A percentile compares a stretch with the other conserved stretches of the same genome.
These are phyloP conservation scores for Misopates orontium DNA, from an alignment of 257 asterid species.

Conservation along the genomic window DNA sequence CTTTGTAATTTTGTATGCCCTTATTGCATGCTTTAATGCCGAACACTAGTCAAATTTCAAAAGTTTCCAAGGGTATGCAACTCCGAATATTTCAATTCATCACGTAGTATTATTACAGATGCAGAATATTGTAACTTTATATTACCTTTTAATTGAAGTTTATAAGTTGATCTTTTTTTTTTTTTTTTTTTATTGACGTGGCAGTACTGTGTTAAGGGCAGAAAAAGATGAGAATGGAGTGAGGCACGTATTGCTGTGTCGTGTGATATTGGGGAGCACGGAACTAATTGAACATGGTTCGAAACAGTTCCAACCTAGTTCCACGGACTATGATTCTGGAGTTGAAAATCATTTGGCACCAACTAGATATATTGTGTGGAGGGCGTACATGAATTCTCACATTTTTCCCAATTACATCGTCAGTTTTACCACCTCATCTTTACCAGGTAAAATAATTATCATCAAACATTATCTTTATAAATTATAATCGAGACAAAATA, in stretches of 20 bases:
- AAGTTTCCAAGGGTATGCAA: too few relatives aligned
- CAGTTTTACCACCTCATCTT: conserved; percentile 33
- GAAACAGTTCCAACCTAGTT: conserved; percentile 41
- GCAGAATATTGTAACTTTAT: too few relatives aligned
- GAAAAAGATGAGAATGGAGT: conserved; percentile 51
- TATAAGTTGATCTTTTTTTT: too few relatives aligned
- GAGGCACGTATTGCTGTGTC: conserved; percentile 48
- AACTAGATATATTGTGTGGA: conserved; percentile 44
- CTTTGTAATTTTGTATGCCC: too few relatives aligned
- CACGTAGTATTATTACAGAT: too few relatives aligned
- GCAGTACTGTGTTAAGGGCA: conserved; percentile 37
- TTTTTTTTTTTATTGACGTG: not conserved
- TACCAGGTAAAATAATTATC: conserved; percentile 15
- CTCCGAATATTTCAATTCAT: too few relatives aligned
- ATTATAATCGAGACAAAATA: too few relatives aligned
- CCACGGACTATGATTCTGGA: conserved; percentile 46
- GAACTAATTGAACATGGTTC: conserved; percentile 43
- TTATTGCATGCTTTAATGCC: too few relatives aligned
- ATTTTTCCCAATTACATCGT: conserved; percentile 42
- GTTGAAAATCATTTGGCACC: conserved; percentile 44
- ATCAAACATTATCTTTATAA: not conserved
- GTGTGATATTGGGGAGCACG: conserved; percentile 51
- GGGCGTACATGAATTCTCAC: conserved; percentile 47
- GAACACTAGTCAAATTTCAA: too few relatives aligned
- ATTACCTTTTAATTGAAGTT: too few relatives aligned